Evolutionary conservation across 2,329 filamentous ascomycete genomes (phyloP), one percentile per base, ranked within the genome.

Genomic region (Myriosclerotinia curreyana): DNA sequence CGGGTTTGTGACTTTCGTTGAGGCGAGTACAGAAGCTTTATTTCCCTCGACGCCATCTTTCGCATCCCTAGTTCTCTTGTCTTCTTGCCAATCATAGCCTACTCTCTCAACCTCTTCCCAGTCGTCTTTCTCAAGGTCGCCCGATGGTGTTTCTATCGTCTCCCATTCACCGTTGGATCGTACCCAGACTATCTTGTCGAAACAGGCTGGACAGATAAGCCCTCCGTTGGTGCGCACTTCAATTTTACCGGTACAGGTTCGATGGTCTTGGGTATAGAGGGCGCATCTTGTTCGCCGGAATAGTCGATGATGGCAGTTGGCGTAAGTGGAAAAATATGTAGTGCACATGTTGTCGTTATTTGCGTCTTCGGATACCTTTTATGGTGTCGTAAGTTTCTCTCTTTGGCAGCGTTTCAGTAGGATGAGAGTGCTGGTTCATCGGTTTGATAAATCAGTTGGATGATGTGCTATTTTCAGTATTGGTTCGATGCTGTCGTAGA

Each of bases 121-220:
- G 31, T 63, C 52, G 25, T 63, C 61, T 42, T 59, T 59, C 20
- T 31, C 52, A 28, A 63, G 46, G 12, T 63, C 53, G 2, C 53
- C 42, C 20, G 42, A 52, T n/a, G 61, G 61, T 59, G n/a, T 42
- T 50, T 63, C 61, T 50, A 63, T 9, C 4, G 28, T 22, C 25
- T 63, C 61, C 61, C 61, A 63, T 63, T 63, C 61, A 20, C 53
- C 53, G n/a, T 25, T 42, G 5, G 61, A 58, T 25, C 52, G 52
- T 40, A 63, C 34, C 61, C 61, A 63, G 20, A 63, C 44, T 6
- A 59, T 28, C 11, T 25, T 31, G 7, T 63, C 61, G 17, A 58
- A 59, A 25, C 61, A 63, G 3, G 14, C 34, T 15, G 34, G 44
- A 20, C 61, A 63, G 15, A 63, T 14, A 17, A 63, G 22, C 14